Percentiles rank a stretch among this genome's conserved stretches.
Conservation (phyloP, 2,329 filamentous ascomycete genomes). For the Berkeleyomyces basicola region DNA sequence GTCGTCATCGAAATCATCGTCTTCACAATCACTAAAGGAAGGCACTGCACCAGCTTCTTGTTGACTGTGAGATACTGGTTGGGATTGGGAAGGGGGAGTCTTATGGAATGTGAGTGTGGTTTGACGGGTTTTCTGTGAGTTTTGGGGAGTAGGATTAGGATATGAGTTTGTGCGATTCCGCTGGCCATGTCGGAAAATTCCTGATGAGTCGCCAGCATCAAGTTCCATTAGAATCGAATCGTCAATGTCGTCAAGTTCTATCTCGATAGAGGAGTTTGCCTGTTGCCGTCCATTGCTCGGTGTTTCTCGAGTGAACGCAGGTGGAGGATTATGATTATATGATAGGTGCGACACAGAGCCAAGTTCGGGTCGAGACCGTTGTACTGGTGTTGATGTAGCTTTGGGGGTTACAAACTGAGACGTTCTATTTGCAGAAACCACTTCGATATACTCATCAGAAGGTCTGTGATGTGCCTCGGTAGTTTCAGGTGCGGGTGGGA, state of each 20-base stretch:
- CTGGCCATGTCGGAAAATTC: background rate
- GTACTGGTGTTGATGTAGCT: background rate
- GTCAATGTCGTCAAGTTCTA: slow-evolving; percentile 11
- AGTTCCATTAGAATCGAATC: slow-evolving; percentile 10
- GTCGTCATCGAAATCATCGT: slow-evolving; percentile 12
- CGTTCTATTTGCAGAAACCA: background rate
- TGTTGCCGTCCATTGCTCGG: background rate
- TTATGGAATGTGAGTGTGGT: slow-evolving; percentile 1
- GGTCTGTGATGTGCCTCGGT: background rate
- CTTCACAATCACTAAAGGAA: slow-evolving; percentile 12
- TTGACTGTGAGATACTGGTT: background rate
- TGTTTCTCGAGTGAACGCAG: background rate
- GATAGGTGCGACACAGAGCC: background rate
- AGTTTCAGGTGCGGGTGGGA: background rate
- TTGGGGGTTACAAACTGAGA: background rate
- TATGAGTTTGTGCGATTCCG: background rate
- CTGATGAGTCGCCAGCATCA: background rate
- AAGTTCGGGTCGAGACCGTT: background rate
- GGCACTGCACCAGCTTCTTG: background rate
- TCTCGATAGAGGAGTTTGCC: background rate
- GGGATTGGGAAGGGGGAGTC: background rate
- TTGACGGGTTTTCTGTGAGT: background rate
- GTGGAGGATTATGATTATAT: background rate
- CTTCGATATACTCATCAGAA: background rate
- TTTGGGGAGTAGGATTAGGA: background rate